Evolutionary conservation across 1,284 basidiomycete species (phyloP).

Genomic region (Meripilus lineatus): DNA sequence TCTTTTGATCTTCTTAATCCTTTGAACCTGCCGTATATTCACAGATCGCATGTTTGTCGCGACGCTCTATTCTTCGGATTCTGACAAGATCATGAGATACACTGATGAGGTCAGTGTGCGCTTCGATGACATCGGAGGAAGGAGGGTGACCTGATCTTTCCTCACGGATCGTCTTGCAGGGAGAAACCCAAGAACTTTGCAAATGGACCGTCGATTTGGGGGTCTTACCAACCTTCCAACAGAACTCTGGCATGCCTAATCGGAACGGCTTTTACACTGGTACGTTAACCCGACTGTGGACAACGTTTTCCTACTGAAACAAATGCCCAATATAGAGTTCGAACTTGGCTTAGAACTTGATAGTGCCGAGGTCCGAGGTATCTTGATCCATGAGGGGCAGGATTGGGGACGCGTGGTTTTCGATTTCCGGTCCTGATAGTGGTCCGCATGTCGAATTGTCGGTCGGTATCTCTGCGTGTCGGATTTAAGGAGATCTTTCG

Average conservation of each 20-base stretch:
- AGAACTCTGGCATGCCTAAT: conserved; percentile 50
- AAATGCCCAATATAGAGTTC: conserved; percentile 49
- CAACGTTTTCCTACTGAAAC: not conserved
- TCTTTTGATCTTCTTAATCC: conserved; percentile 2
- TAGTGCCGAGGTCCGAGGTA: conserved; percentile 76
- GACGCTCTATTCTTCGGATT: conserved; percentile 70
- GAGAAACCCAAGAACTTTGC: conserved; percentile 70
- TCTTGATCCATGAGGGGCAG: conserved; percentile 63
- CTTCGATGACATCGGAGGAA: conserved; percentile 14
- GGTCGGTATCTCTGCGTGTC: not conserved
- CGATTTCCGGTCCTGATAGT: conserved; percentile 28
- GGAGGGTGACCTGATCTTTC: conserved; percentile 2
- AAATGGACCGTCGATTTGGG: conserved; percentile 82
- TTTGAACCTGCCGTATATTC: conserved; percentile 4
- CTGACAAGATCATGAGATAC: conserved; percentile 70
- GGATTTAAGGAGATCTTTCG: not conserved
- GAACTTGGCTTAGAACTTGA: conserved; percentile 77
- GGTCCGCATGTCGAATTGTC: not conserved
- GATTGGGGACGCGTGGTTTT: conserved; percentile 68
- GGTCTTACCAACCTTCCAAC: conserved; percentile 69
- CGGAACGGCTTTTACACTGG: conserved; percentile 74
- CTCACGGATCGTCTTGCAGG: conserved; percentile 29
- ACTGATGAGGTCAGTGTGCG: conserved; percentile 58
- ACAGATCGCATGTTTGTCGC: conserved; percentile 74
- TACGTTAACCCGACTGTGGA: conserved; percentile 23